A percentile compares a stretch with the other conserved stretches of the same genome.
Evolutionary conservation across 768 basidiomycete species (phyloP).

Genomic region (Lactarius indigo): DNA sequence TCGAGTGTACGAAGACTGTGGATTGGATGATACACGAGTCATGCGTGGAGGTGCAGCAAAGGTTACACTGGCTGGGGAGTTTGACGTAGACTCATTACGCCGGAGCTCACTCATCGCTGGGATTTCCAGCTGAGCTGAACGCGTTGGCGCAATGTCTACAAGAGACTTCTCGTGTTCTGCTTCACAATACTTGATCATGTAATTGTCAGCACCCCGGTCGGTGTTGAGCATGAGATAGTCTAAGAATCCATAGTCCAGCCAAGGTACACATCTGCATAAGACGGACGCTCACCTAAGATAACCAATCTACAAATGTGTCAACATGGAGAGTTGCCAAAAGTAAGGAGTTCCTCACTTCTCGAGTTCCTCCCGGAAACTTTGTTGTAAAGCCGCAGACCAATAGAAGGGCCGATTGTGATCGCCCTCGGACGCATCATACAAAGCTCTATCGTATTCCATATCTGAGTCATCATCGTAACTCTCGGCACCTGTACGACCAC

Average conservation of each 20-base stretch:
- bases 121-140: conserved; percentile 62
- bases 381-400: conserved; percentile 76
- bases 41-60: conserved; percentile 27
- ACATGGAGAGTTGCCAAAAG: conserved; percentile 12
- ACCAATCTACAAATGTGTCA: conserved; percentile 55
- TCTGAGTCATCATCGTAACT: conserved; percentile 63
- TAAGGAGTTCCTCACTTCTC: conserved; percentile 60
- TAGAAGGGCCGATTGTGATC: conserved; percentile 64
- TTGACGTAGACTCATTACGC: conserved; percentile 33
- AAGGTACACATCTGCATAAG: not conserved
- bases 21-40: conserved; percentile 21
- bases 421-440: conserved; percentile 65
- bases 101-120: conserved; percentile 71
- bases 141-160: conserved; percentile 76
- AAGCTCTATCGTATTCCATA: conserved; percentile 66
- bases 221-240: conserved; percentile 94
- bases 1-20: conserved; percentile 44
- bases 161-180: conserved; percentile 73
- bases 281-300: conserved; percentile 60
- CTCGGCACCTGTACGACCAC: conserved; percentile 76
- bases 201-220: conserved; percentile 84
- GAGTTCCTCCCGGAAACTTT: conserved; percentile 81
- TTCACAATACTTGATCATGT: conserved; percentile 91
- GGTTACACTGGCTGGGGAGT: conserved; percentile 22
- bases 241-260: conserved; percentile 28